Conservation (phyloP, 1,284 basidiomycete species). For the Sanghuangporus weigelae region DNA sequence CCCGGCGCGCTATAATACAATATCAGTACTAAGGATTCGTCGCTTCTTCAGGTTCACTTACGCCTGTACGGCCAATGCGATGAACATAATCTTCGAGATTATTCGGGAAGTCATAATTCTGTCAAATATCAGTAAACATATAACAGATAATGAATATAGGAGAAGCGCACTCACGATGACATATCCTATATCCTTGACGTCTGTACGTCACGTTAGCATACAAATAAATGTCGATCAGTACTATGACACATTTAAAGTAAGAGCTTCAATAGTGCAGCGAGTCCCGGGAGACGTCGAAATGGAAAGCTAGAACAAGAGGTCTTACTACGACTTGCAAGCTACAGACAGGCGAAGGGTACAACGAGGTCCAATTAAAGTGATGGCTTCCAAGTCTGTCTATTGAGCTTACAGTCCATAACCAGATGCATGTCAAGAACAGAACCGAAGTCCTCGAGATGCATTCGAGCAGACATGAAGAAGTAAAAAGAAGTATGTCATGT, state of each 20-base stretch:
- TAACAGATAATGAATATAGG: conserved; percentile 8
- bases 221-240: not conserved
- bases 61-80: conserved; percentile 39
- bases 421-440: conserved; percentile 12
- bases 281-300: conserved; percentile 11
- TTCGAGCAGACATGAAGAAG: conserved; percentile 11
- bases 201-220: conserved; percentile 23
- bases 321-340: conserved; percentile 7
- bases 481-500: conserved; percentile 2
- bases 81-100: conserved; percentile 45
- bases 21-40: not conserved
- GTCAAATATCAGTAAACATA: conserved; percentile 24
- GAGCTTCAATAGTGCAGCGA: conserved; percentile 10
- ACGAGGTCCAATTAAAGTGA: conserved; percentile 10
- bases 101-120: conserved; percentile 54
- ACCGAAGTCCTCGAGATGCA: conserved; percentile 11
- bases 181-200: conserved; percentile 44
- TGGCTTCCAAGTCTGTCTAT: not conserved
- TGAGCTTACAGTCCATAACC: conserved; percentile 16
- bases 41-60: conserved; percentile 14
- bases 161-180: conserved; percentile 30
- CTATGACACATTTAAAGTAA: conserved; percentile 13
- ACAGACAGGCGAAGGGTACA: conserved; percentile 9
- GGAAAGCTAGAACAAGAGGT: conserved; percentile 3
- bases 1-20: conserved; percentile 30